Evolutionary conservation across 257 asterid species (phyloP), one percentile per base, ranked within the genome.

Genomic region (Solanum bulbocastanum): DNA sequence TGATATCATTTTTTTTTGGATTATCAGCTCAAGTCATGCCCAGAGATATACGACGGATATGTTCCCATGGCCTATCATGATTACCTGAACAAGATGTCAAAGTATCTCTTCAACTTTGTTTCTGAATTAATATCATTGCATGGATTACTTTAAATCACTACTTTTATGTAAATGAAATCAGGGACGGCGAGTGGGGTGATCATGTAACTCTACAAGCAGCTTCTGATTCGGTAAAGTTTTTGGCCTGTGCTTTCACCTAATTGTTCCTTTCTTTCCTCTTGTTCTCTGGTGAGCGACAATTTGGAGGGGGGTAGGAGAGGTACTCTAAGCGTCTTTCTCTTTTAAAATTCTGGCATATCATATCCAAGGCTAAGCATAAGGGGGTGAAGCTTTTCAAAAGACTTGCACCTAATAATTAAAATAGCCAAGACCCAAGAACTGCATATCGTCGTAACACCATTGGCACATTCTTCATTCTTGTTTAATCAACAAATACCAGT

Each of bases 111-210:
- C 83, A 3, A 83, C 81, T 89, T 73, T 56, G 33, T 39, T 18
- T 78, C 85, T 52, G 83, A 68, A 83, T 87, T 85, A 35, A 88
- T 88, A 42, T 71, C 83, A 91, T 79, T 88, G 86, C 83, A 23
- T 83, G 82, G 84, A 36, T 88, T 84, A 73, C 30, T 87, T 83
- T 79, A 84, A 82, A 87, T 79, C 22, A 10, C 85, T 27, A 52
- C 75, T 60, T 33, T 86, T 86, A 36, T 86, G 83, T n/a, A 86
- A 71, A 86, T 89, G 89, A 52, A 78, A 73, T 66, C 89, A 97
- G 99, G 96, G 93, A 87, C 22, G 98, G 98, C 30, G 98, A 95
- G 89, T 97, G 98, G 99, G 99, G 99, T 90, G 98, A 97, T 93
- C 98, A 97, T 89, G 98, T 97, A 90, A 96, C 99, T 58, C 86